Evolutionary conservation across 345 rosid species (phyloP).

Genomic region (Lagerstroemia speciosa): DNA sequence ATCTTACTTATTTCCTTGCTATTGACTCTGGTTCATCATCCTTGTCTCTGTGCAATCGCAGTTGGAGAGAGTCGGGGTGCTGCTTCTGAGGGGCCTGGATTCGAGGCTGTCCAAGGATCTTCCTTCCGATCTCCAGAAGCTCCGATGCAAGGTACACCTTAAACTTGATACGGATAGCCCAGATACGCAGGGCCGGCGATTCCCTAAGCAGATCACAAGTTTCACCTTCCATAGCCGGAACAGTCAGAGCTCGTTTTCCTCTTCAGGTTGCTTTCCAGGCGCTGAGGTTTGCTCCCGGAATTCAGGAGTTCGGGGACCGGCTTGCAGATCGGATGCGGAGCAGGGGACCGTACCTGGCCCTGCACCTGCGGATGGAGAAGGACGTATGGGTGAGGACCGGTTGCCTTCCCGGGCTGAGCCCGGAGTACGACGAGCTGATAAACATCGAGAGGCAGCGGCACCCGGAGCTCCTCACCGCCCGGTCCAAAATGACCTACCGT

Average conservation of each 20-base stretch:
- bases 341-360: slow-evolving; percentile 89
- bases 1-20: too few relatives aligned
- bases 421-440: slow-evolving; percentile 59
- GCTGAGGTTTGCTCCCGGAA: slow-evolving; percentile 51
- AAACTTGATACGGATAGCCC: background rate
- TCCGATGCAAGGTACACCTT: slow-evolving; percentile 72
- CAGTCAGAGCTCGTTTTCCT: background rate
- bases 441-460: slow-evolving; percentile 54
- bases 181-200: background rate
- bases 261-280: slow-evolving; percentile 30
- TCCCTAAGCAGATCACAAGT: background rate
- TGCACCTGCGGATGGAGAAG: slow-evolving; percentile 88
- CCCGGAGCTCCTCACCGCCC: slow-evolving; percentile 88
- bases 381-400: slow-evolving; percentile 99
- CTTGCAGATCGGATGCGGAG: slow-evolving; percentile 77
- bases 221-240: background rate
- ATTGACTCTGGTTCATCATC: too few relatives aligned
- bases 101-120: slow-evolving; percentile 91
- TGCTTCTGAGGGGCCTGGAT: slow-evolving; percentile 82
- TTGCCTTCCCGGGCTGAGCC: slow-evolving; percentile 74
- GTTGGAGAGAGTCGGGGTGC: slow-evolving; percentile 75
- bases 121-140: slow-evolving; percentile 90
- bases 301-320: slow-evolving; percentile 64
- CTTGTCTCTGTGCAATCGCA: slow-evolving; percentile 18
- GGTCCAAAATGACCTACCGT: slow-evolving; percentile 64